Evolutionary conservation across 305 asterid species (phyloP).

Genomic region (Fraxinus angustifolia): DNA sequence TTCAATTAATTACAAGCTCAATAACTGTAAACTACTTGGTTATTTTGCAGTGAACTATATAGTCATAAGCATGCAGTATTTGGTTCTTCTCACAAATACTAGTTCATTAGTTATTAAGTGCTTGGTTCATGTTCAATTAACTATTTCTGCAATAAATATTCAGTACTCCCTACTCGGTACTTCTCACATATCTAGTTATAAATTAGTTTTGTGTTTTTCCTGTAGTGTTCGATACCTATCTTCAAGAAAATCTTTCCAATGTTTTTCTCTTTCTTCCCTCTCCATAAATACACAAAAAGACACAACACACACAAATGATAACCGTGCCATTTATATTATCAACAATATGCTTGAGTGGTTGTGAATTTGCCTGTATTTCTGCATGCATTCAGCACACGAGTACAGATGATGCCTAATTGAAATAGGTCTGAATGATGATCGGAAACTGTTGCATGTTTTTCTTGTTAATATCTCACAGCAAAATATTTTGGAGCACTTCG

Average conservation of each 20-base stretch:
- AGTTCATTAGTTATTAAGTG: conserved; percentile 11
- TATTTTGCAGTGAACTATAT: background rate
- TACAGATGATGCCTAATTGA: conserved; percentile 5
- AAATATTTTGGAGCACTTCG: background rate
- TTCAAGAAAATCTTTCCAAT: background rate
- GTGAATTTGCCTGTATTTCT: background rate
- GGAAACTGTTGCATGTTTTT: background rate
- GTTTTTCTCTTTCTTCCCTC: background rate
- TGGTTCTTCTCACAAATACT: conserved; percentile 3
- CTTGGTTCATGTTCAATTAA: background rate
- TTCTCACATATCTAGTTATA: conserved; percentile 6
- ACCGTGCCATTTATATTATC: background rate
- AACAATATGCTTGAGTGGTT: conserved; percentile 5
- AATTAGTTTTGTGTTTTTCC: background rate
- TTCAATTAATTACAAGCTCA: background rate
- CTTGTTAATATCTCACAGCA: conserved; percentile 2
- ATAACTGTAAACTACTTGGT: background rate
- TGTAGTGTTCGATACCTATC: background rate
- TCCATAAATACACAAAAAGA: background rate
- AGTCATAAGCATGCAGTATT: background rate
- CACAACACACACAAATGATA: background rate
- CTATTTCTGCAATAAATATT: conserved; percentile 11
- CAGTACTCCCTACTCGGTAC: background rate
- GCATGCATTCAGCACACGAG: conserved; percentile 2
- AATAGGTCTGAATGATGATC: background rate